phyloP scores from a whole-genome alignment of 495 filamentous ascomycete genomes.

The Aspergillus haitiensis region DNA sequence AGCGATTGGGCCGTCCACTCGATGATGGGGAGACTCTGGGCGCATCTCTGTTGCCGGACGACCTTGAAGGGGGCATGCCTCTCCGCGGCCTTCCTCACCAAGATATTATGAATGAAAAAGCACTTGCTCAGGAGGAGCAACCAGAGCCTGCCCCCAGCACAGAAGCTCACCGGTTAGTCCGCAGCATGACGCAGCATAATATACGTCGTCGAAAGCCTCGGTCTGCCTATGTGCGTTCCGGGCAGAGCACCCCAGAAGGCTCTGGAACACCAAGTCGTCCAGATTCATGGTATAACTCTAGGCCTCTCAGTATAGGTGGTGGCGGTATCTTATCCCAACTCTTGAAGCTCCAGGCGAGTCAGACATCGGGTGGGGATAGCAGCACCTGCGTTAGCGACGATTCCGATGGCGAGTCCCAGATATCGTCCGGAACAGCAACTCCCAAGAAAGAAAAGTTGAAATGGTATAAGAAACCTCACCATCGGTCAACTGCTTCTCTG shows the following conservation, averaged over 20 bases:
- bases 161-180: constrained; percentile 47
- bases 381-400: constrained; percentile 38
- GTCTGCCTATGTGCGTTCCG: constrained; percentile 41
- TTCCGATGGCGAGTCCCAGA: constrained; percentile 41
- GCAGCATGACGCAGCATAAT: constrained; percentile 38
- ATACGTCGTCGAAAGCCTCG: constrained; percentile 37
- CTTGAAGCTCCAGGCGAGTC: constrained; percentile 39
- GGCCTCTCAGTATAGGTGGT: constrained; percentile 24
- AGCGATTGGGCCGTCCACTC: constrained; percentile 41
- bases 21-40: constrained; percentile 43
- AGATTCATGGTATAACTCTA: constrained; percentile 35
- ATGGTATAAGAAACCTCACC: constrained; percentile 63
- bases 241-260: constrained; percentile 41
- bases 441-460: constrained; percentile 59
- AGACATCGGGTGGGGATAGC: constrained; percentile 33
- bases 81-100: constrained; percentile 26
- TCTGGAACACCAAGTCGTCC: constrained; percentile 22
- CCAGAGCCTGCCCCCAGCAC: constrained; percentile 33
- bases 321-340: constrained; percentile 46
- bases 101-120: constrained; percentile 26
- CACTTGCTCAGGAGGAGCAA: constrained; percentile 25
- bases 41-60: constrained; percentile 37
- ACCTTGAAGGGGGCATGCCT: constrained; percentile 32
- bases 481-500: constrained; percentile 45
- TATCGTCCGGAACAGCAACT: constrained; percentile 52